Conservation (phyloP, 2,329 filamentous ascomycete genomes). For the Chaetomiaceae sp. region DNA sequence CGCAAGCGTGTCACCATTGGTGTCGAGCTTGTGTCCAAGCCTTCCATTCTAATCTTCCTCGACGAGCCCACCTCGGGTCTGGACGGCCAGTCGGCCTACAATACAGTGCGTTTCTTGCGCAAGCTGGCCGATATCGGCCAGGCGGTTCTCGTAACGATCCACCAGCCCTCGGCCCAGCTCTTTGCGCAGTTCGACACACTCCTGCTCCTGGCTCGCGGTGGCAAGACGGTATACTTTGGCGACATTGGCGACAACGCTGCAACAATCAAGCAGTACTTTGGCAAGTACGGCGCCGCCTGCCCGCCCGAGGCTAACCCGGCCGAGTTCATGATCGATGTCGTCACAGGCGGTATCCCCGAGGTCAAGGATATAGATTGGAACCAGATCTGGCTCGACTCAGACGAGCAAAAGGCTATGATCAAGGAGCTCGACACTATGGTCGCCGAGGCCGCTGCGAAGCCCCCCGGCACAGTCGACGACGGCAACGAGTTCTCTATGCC, state of each 20-base stretch:
- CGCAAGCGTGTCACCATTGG: slow-evolving; percentile 59
- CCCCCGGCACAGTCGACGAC: too few species aligned
- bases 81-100: slow-evolving; percentile 67
- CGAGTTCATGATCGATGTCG: slow-evolving; percentile 65
- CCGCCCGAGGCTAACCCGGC: slow-evolving; percentile 63
- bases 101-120: slow-evolving; percentile 65
- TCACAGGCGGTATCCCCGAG: slow-evolving; percentile 37
- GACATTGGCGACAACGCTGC: slow-evolving; percentile 58
- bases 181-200: slow-evolving; percentile 52
- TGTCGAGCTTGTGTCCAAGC: slow-evolving; percentile 52
- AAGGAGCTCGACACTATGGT: too few species aligned
- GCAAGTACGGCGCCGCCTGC: slow-evolving; percentile 55
- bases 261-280: slow-evolving; percentile 56
- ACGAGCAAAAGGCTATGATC: too few species aligned
- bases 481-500: too few species aligned
- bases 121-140: slow-evolving; percentile 54
- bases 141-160: slow-evolving; percentile 46
- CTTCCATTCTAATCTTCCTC: slow-evolving; percentile 56
- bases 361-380: too few species aligned
- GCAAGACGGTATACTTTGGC: slow-evolving; percentile 65
- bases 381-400: too few species aligned
- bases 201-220: slow-evolving; percentile 58
- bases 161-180: slow-evolving; percentile 43
- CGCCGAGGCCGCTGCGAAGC: too few species aligned
- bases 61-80: slow-evolving; percentile 73